These are phyloP conservation scores for Psilocybe sp. DNA, from an alignment of 768 basidiomycete species.

Conservation along the genomic window DNA sequence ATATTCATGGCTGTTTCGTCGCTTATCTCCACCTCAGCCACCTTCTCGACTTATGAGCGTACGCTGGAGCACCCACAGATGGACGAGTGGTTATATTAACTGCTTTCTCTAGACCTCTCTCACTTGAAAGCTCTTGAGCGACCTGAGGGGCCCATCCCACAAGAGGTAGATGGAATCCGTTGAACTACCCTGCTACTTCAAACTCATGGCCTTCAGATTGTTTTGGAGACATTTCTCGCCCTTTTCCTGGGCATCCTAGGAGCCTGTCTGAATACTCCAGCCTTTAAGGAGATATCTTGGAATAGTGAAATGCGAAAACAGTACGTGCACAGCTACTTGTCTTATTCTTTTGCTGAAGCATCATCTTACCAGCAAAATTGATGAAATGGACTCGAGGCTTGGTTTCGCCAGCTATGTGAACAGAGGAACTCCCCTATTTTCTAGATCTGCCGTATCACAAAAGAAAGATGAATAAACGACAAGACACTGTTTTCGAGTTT, in stretches of 20 bases:
- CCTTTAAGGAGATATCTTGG: conserved; percentile 83
- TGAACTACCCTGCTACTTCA: neutral
- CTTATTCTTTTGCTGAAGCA: neutral
- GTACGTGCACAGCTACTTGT: conserved; percentile 35
- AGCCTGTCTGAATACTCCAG: conserved; percentile 65
- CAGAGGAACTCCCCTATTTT: conserved; percentile 49
- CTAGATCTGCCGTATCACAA: neutral
- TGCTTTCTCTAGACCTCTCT: conserved; percentile 56
- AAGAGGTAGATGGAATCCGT: conserved; percentile 42
- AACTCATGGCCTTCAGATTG: conserved; percentile 42
- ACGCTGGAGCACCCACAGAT: conserved; percentile 22
- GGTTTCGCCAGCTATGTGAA: conserved; percentile 64
- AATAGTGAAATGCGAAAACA: conserved; percentile 84
- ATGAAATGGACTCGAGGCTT: conserved; percentile 70
- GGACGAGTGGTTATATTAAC: conserved; percentile 1
- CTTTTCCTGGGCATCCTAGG: conserved; percentile 71
- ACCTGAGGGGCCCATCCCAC: conserved; percentile 65
- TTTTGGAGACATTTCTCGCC: conserved; percentile 62
- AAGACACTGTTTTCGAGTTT: neutral
- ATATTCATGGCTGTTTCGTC: neutral
- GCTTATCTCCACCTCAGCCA: conserved; percentile 41
- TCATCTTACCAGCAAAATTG: conserved; percentile 50
- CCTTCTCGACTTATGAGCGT: conserved; percentile 83
- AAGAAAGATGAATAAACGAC: neutral
- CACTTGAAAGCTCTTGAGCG: conserved; percentile 72